Conservation (phyloP, 2,329 filamentous ascomycete genomes). For the Bimuria novae-zelandiae region DNA sequence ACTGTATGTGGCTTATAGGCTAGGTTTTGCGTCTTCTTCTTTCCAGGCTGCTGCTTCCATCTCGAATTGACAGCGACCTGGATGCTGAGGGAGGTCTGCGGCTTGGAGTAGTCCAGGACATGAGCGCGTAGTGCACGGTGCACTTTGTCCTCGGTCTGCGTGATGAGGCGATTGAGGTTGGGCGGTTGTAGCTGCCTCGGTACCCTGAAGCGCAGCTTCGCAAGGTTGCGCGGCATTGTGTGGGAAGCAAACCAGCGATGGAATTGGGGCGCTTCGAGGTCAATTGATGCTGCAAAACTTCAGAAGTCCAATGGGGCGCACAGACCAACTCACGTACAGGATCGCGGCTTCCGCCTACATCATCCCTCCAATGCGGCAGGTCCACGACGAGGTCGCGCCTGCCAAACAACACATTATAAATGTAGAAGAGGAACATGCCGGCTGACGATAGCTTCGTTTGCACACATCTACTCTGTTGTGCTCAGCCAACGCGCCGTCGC, state of each 20-base stretch:
- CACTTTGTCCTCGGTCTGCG: conserved; percentile 13
- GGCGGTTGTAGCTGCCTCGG: conserved; percentile 22
- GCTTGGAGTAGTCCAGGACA: conserved; percentile 33
- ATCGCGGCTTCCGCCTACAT: conserved; percentile 13
- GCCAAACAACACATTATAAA: not conserved
- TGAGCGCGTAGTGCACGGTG: conserved; percentile 24
- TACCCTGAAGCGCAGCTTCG: conserved; percentile 30
- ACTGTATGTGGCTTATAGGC: conserved; percentile 42
- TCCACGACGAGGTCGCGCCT: conserved; percentile 10
- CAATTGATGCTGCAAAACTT: conserved; percentile 11
- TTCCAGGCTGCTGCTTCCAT: conserved; percentile 19
- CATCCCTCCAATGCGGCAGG: conserved; percentile 23
- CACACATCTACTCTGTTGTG: not conserved
- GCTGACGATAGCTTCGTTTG: not conserved
- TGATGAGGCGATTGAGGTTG: conserved; percentile 17
- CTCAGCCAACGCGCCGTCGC: not conserved
- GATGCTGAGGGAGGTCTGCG: conserved; percentile 25
- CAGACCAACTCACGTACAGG: conserved; percentile 4
- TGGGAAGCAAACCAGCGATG: conserved; percentile 16
- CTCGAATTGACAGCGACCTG: conserved; percentile 31
- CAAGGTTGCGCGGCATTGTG: conserved; percentile 39
- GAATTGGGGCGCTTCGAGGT: conserved; percentile 9
- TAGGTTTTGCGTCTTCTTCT: conserved; percentile 18
- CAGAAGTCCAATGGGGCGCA: not conserved
- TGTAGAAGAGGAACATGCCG: not conserved